These are phyloP conservation scores for Fusarium falciforme DNA, from an alignment of 2,329 filamentous ascomycete genomes.

Conservation along the genomic window DNA sequence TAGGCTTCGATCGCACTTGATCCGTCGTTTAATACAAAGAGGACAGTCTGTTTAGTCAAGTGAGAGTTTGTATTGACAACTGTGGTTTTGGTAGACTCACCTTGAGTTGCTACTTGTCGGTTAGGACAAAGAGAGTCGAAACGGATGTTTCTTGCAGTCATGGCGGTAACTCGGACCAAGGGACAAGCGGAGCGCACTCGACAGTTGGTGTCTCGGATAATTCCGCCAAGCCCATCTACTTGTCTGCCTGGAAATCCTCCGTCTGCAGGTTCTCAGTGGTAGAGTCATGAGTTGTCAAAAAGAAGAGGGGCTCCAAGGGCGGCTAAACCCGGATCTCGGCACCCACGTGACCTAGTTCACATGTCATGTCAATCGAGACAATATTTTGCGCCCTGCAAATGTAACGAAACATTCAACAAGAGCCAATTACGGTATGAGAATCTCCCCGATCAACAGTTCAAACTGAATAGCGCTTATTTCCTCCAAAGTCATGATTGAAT, in stretches of 20 bases:
- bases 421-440: not conserved
- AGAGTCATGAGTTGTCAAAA: not conserved
- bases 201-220: not conserved
- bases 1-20: conserved; percentile 36
- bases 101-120: conserved; percentile 25
- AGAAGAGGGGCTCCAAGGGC: not conserved
- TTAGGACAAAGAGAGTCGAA: conserved; percentile 26
- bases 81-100: not conserved
- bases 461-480: not conserved
- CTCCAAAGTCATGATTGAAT: not conserved
- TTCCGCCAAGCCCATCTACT: not conserved
- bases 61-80: not conserved
- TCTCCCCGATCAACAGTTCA: not conserved
- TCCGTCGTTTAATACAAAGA: conserved; percentile 30
- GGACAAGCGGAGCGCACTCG: not conserved
- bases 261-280: not conserved
- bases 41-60: conserved; percentile 21
- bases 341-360: not conserved
- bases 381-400: not conserved
- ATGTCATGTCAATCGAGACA: not conserved
- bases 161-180: not conserved
- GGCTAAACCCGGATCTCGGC: not conserved
- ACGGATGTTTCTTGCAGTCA: conserved; percentile 23
- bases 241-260: not conserved
- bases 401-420: not conserved